These are phyloP conservation scores for Backusella tuberculispora DNA, from an alignment of 192 early-diverging fungal genomes.

Conservation along the genomic window DNA sequence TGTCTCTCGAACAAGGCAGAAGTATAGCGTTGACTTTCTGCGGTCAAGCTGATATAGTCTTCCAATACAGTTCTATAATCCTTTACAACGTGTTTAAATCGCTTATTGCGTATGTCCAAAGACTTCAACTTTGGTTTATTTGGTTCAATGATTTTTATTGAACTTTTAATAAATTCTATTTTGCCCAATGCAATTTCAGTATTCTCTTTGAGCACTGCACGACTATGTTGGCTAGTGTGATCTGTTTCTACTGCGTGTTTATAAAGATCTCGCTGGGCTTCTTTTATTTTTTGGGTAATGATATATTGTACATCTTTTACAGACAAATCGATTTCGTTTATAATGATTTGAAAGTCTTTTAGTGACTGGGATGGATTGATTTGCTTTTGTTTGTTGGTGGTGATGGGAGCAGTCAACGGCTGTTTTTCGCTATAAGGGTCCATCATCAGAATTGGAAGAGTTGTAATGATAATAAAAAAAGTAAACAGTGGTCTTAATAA, in stretches of 20 bases:
- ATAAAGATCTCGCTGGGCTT: neutral
- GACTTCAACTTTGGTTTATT: slow-evolving; percentile 3
- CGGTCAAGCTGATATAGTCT: neutral
- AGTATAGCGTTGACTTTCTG: neutral
- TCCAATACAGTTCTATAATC: neutral
- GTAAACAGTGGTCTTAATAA: neutral
- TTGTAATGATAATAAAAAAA: neutral
- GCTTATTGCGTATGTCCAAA: slow-evolving; percentile 1
- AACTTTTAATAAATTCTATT: slow-evolving; percentile 1
- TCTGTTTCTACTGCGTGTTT: neutral
- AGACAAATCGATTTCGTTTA: neutral
- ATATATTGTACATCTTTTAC: neutral
- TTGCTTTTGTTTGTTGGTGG: neutral
- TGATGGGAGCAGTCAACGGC: neutral
- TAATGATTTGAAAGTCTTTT: neutral
- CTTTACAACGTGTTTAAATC: neutral
- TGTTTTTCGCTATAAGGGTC: slow-evolving; percentile 9
- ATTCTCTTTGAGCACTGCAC: neutral
- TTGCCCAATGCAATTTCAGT: neutral
- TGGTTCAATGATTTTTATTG: neutral
- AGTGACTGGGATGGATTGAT: neutral
- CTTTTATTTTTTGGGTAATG: neutral
- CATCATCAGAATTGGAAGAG: neutral
- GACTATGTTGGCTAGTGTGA: neutral
- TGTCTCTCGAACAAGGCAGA: neutral